Conservation (phyloP, 352 stramenopile species). For the Phytophthora pluvialis region DNA sequence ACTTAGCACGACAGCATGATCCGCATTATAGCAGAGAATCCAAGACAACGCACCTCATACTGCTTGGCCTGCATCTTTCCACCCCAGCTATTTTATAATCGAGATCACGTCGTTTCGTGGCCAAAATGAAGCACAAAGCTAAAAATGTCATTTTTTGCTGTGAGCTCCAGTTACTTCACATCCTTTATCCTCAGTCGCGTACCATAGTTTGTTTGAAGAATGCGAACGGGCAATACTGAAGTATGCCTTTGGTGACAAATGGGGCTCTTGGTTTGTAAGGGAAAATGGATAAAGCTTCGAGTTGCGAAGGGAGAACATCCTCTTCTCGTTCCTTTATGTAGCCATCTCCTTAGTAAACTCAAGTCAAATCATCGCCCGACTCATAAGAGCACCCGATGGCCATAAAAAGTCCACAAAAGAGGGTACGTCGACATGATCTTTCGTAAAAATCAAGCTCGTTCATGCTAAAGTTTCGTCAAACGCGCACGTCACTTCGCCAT, state of each 20-base stretch:
- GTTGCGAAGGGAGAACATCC: no score
- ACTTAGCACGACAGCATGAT: not conserved
- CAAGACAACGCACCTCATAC: conserved; percentile 5
- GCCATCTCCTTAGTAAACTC: not conserved
- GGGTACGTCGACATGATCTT: not conserved
- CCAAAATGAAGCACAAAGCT: not conserved
- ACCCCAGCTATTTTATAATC: not conserved
- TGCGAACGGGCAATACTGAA: no score
- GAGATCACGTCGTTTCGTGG: not conserved
- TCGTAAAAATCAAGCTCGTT: not conserved
- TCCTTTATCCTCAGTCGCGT: no score
- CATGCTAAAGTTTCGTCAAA: conserved; percentile 1
- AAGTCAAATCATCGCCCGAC: not conserved
- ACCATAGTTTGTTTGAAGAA: no score
- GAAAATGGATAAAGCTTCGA: no score
- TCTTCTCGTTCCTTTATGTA: no score
- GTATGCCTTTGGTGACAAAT: no score
- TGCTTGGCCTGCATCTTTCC: conserved; percentile 14
- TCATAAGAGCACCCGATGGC: not conserved
- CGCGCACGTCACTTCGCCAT: conserved; percentile 1
- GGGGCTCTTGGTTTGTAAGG: no score
- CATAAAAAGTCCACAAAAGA: conserved; percentile 1
- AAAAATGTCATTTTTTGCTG: not conserved
- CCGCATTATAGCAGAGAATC: not conserved
- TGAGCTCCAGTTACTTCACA: not conserved